A percentile compares a stretch with the other conserved stretches of the same genome.
Evolutionary conservation across 495 filamentous ascomycete genomes (phyloP).

Genomic region (Trichoderma reesei): DNA sequence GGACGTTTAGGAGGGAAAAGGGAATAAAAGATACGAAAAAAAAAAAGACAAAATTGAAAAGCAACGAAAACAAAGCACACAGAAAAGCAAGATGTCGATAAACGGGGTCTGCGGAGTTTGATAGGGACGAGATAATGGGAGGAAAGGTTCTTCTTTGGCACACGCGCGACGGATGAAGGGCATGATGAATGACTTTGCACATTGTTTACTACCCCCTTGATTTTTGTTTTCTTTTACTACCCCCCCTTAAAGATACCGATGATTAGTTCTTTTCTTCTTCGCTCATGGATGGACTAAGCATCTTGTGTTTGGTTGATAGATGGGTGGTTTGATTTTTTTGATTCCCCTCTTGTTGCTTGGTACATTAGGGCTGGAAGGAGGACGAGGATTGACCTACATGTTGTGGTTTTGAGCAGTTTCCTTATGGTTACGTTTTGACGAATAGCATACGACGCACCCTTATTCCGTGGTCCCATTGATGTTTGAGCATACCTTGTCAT

Average conservation of each 20-base stretch:
- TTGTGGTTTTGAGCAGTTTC: conserved; percentile 4
- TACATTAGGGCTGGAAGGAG: background rate
- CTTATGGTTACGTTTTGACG: background rate
- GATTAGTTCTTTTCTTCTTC: background rate
- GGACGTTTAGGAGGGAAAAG: no score
- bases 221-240: conserved; percentile 11
- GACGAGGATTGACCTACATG: background rate
- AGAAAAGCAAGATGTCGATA: background rate
- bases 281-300: background rate
- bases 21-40: background rate
- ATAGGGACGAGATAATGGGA: background rate
- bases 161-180: background rate
- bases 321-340: background rate
- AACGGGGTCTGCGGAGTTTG: background rate
- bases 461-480: background rate
- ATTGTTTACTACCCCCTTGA: background rate
- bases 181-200: background rate
- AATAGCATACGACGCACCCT: background rate
- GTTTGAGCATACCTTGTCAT: background rate
- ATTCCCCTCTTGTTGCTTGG: background rate
- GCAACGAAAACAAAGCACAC: no score
- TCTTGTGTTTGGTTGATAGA: background rate
- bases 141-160: background rate
- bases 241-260: background rate
- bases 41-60: background rate